Base-by-base conservation (phyloP, 768 basidiomycete genomes). In the Leccinellum rugosiceps region DNA sequence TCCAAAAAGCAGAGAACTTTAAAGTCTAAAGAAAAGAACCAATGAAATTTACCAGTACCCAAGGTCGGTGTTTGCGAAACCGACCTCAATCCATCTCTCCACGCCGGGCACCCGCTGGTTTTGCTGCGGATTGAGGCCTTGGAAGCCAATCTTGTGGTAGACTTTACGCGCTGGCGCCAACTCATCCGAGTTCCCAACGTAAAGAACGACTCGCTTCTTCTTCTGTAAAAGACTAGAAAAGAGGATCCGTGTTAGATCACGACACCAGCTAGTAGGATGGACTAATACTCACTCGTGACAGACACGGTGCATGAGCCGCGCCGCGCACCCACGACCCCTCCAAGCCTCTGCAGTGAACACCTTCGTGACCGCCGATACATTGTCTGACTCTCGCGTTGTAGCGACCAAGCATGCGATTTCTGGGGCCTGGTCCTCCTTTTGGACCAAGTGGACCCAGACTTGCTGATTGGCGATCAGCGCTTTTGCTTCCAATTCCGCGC, bases 391-490 rank as follows among this genome's bases (percentile, higher is more conserved):
- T 9, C 88, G 74, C 1, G 88, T 88, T n/a, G 80, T 82, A 3
- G 88, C 88, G 3, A 84, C 84, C 31, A 90, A 81, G 13, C 80
- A 89, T 0, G 87, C 85, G 17, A 90, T 78, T 26, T 78, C 76
- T 5, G 71, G 56, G 0, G 52, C 46, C 50, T 45, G 63, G 2
- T 60, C 69, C 0, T 0, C 58, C 43, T 55, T 28, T 38, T 68
- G 63, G 4, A 83, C 68, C 25, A 77, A 67, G 56, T 84, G 83
- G 0, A 90, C 81, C 87, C 87, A 92, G 0, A 81, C 76, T 45
- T 82, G 75, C 0, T 70, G 44, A 3, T 78, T 75, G 0, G 59
- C 52, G 34, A 91, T 79, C 45, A 88, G 63, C 9, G 70, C 53
- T 3, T 50, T 53, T 11, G 10, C 31, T 31, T 31, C 31, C 31